Base-by-base conservation (phyloP, 148 eudicot genomes). In the Dianthus caryophyllus region DNA sequence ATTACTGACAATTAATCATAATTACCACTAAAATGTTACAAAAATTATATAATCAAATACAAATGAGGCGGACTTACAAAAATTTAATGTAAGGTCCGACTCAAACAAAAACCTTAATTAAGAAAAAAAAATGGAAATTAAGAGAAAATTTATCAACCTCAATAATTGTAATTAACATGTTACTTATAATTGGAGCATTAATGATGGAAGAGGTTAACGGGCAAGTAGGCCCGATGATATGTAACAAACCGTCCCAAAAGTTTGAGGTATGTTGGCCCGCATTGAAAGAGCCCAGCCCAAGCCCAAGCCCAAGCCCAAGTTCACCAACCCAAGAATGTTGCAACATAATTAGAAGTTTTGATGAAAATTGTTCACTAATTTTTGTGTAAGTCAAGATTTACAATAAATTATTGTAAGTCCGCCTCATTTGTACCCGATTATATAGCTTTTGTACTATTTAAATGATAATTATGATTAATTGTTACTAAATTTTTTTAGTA, bases 311-410 rank as follows among this genome's bases (percentile, higher is more conserved):
- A 2, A 47, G 38, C 64, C 78, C 78, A 62, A 24, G 17, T 8
- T 29, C 65, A 0, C 78, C 78, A 43, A 62, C 26, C 11, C 11
- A 30, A 12, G 24, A 0, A 11, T 75, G 78, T 58, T 75, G 78
- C 13, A 5, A 2, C 6, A 30, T 36, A 5, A 30, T 75, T 21
- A 49, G 48, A 16, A 18, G 67, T 20, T n/a, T 56, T 26, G 78
- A 75, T 49, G 13, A 47, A 5, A 63, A 63, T 41, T 75, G 78
- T 30, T 60, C n/a, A n/a, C n/a, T n/a, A n/a, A n/a, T n/a, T n/a
- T n/a, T n/a, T n/a, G n/a, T n/a, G n/a, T n/a, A n/a, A n/a, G n/a
- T n/a, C n/a, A n/a, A n/a, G n/a, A n/a, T n/a, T n/a, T n/a, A n/a
- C n/a, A n/a, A n/a, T n/a, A n/a, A n/a, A n/a, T n/a, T n/a, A n/a